Base-by-base conservation (phyloP, 257 asterid genomes). In the Primulina eburnea region DNA sequence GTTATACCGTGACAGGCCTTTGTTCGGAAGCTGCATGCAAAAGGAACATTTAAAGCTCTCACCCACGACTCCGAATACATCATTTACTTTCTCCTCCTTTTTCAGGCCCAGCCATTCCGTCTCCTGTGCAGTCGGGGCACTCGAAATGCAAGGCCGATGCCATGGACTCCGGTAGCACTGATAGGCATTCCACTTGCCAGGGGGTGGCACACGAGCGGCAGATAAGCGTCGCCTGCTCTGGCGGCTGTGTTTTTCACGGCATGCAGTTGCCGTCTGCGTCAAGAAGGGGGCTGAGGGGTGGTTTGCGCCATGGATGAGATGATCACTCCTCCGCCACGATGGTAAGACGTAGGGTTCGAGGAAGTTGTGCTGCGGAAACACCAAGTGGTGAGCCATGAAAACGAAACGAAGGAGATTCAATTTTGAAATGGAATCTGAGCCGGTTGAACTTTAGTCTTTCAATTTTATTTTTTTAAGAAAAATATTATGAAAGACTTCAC, bases 111-210 rank as follows among this genome's bases (percentile, higher is more conserved):
- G 8, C 64, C 63, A 84, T 26, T 0, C 90, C 96, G 11, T 62
- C 85, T 2, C 96, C 96, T 59, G 90, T 72, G 73, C 97, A 91
- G 65, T 89, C 95, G 5, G 97, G 96, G 38, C 97, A 92, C 62
- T 70, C 82, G 62, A 83, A 92, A 16, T 65, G 63, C 70, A 67
- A 5, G 5, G 75, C 73, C 7, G 77, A 76, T 4, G 69, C 75
- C 76, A 83, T 68, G 37, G 84, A 76, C 1, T 73, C 80, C 1
- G 87, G 88, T 14, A 43, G 17, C 12, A 18, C 76, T 8, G 73
- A 34, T 29, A 92, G 79, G 78, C 97, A 92, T 2, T 28, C 40
- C 70, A 84, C 83, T 82, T 92, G 97, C 97, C 97, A 92, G 96
- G 87, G n/a, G 96, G 24, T 86, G 26, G 76, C 81, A 76, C 97